These are phyloP conservation scores for Grifola frondosa DNA, from an alignment of 1,284 basidiomycete genomes.

Conservation along the genomic window DNA sequence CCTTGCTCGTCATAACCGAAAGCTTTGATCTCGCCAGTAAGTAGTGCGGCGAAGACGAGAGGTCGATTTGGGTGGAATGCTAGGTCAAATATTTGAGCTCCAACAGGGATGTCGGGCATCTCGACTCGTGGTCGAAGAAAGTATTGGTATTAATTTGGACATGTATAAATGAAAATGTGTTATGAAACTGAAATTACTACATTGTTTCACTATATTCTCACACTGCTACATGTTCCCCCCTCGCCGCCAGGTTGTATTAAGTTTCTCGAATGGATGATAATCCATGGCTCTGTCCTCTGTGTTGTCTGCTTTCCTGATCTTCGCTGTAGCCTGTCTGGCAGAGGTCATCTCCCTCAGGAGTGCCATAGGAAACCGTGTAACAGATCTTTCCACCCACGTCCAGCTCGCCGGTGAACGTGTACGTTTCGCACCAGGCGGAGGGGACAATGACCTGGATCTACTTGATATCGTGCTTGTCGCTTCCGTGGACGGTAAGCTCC, in stretches of 20 bases:
- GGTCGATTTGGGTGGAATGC: conserved; percentile 77
- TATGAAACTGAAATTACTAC: too few relatives aligned
- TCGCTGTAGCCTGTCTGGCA: conserved; percentile 28
- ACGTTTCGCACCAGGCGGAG: conserved; percentile 9
- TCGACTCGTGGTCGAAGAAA: background rate
- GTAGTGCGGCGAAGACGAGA: conserved; percentile 74
- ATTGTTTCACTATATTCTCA: too few relatives aligned
- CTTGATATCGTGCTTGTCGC: conserved; percentile 81
- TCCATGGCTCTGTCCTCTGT: conserved; percentile 21
- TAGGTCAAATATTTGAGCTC: conserved; percentile 86
- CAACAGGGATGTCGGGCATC: conserved; percentile 74
- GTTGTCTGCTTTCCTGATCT: conserved; percentile 21
- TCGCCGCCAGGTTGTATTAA: too few relatives aligned
- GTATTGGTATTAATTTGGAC: background rate
- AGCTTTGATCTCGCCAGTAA: conserved; percentile 83
- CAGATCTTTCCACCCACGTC: conserved; percentile 27
- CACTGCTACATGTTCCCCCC: too few relatives aligned
- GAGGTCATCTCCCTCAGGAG: conserved; percentile 26
- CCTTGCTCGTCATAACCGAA: conserved; percentile 75
- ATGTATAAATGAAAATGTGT: too few relatives aligned
- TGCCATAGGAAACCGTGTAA: conserved; percentile 13
- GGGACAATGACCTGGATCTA: conserved; percentile 51
- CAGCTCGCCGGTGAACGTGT: conserved; percentile 14
- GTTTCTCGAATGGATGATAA: conserved; percentile 29
- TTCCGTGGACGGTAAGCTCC: conserved; percentile 88